A percentile compares a stretch with the other conserved stretches of the same genome.
phyloP scores from a whole-genome alignment of 1,284 basidiomycete species.

The Ustilago crameri region DNA sequence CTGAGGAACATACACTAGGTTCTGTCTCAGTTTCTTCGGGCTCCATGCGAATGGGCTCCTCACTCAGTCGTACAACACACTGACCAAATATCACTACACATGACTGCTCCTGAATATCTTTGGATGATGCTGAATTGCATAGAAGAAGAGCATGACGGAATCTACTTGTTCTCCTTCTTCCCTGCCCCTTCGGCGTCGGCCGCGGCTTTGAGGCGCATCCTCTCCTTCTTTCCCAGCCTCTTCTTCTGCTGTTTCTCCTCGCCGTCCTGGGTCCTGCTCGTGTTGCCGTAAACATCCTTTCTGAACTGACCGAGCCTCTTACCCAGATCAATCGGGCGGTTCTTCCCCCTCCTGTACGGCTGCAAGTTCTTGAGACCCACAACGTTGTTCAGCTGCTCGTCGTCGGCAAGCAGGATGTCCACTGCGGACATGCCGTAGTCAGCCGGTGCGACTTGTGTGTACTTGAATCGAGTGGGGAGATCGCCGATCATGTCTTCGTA shows the following conservation, averaged over 20 bases:
- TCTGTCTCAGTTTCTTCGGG: too few species aligned
- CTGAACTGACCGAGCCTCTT: slow-evolving; percentile 82
- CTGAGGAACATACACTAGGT: background rate
- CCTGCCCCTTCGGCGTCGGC: slow-evolving; percentile 1
- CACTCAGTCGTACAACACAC: too few species aligned
- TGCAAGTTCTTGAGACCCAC: slow-evolving; percentile 89
- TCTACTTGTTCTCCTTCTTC: slow-evolving; percentile 5
- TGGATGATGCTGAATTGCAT: too few species aligned
- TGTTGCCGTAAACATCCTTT: slow-evolving; percentile 68
- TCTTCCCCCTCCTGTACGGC: slow-evolving; percentile 78
- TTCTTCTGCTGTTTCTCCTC: slow-evolving; percentile 70
- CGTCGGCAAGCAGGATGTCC: slow-evolving; percentile 91
- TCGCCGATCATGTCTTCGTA: slow-evolving; percentile 96
- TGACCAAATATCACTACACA: too few species aligned
- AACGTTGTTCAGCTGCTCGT: slow-evolving; percentile 90
- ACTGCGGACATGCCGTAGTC: slow-evolving; percentile 80
- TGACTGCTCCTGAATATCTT: too few species aligned
- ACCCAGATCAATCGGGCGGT: slow-evolving; percentile 74
- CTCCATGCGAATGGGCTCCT: too few species aligned
- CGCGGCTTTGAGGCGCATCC: slow-evolving; percentile 46
- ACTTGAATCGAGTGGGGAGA: slow-evolving; percentile 92
- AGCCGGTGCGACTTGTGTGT: slow-evolving; percentile 78
- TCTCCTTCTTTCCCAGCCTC: slow-evolving; percentile 60
- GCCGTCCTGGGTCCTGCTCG: slow-evolving; percentile 26
- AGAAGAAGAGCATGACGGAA: background rate